A percentile compares a stretch with the other conserved stretches of the same genome.
Conservation (phyloP, 768 basidiomycete genomes). For the Ramaria sp. region DNA sequence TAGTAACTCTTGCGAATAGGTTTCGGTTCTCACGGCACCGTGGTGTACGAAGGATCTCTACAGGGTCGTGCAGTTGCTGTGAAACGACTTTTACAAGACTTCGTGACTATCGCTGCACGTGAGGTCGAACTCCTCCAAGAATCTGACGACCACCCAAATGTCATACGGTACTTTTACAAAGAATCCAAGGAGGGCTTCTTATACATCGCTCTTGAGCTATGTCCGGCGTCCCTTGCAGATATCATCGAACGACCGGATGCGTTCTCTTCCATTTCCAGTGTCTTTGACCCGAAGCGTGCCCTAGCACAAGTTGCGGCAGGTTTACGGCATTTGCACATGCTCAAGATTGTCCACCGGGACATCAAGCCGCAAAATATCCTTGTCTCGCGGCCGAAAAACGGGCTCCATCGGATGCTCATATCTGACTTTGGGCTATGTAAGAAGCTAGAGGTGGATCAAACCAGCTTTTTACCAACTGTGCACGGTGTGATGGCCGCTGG, state of each 20-base stretch:
- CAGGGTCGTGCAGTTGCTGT: slow-evolving; percentile 98
- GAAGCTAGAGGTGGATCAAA: slow-evolving; percentile 91
- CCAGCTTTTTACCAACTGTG: slow-evolving; percentile 87
- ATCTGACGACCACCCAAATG: slow-evolving; percentile 96
- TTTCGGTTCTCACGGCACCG: slow-evolving; percentile 92
- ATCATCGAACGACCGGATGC: slow-evolving; percentile 69
- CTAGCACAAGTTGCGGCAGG: slow-evolving; percentile 81
- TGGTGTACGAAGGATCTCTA: slow-evolving; percentile 89
- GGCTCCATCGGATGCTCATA: slow-evolving; percentile 71
- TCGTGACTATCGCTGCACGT: slow-evolving; percentile 86
- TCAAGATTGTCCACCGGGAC: slow-evolving; percentile 96
- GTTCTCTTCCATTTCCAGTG: slow-evolving; percentile 64
- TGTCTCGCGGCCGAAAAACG: slow-evolving; percentile 59
- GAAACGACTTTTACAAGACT: slow-evolving; percentile 90
- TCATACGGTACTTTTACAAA: slow-evolving; percentile 97
- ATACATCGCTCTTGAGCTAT: slow-evolving; percentile 94
- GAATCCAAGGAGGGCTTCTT: slow-evolving; percentile 89
- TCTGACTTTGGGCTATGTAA: slow-evolving; percentile 98
- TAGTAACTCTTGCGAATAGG: slow-evolving; percentile 36
- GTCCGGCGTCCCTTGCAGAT: slow-evolving; percentile 83
- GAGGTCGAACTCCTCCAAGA: slow-evolving; percentile 94
- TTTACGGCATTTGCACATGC: slow-evolving; percentile 78
- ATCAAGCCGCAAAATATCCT: slow-evolving; percentile 99
- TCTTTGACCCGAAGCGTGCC: slow-evolving; percentile 83
- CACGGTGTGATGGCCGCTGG: slow-evolving; percentile 86